Base-by-base conservation (phyloP, 169 alveolate genomes). In the Hepatocystis sp. region DNA sequence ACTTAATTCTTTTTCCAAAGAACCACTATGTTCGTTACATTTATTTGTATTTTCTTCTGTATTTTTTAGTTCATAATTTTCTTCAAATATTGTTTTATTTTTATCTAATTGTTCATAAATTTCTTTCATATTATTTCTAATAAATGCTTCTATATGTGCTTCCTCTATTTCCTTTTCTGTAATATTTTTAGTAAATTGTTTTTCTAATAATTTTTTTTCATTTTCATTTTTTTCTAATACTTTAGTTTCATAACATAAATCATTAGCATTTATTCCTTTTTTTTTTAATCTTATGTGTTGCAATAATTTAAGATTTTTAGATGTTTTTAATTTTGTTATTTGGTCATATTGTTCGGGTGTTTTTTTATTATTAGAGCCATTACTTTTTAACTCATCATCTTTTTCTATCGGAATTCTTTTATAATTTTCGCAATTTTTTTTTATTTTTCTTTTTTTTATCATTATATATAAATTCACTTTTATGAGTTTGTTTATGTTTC, bases 111-210 rank as follows among this genome's bases (percentile, higher is more conserved):
- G n/a, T 23, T 71, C 76, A 47, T 56, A 71, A 42, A 49, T 56
- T 49, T 71, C 76, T 11, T 55, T 60, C 86, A 71, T 71, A 71
- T 71, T 71, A 30, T 71, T 56, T 56, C 27, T 42, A 15, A 71
- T 71, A 56, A 71, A 71, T 32, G 55, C 7, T 55, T 71, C 76
- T 71, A 71, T 56, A 34, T 71, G 76, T 25, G 71, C 86, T 46
- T 71, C 76, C 44, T 71, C 86, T 21, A 71, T 71, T 56, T 71
- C 86, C 34, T 71, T 71, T 46, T 71, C 86, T 2, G 86, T 71
- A 17, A 71, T 17, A 44, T 71, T 71, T 56, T 71, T 71, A 15
- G 86, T 71, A 60, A 71, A 71, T 23, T 71, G 68, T 44, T 71
- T 71, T 51, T 71, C 86, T 44, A 56, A 47, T 32, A 56, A 28